phyloP scores from a whole-genome alignment of 495 filamentous ascomycete genomes.

The Penicillium paxilli region DNA sequence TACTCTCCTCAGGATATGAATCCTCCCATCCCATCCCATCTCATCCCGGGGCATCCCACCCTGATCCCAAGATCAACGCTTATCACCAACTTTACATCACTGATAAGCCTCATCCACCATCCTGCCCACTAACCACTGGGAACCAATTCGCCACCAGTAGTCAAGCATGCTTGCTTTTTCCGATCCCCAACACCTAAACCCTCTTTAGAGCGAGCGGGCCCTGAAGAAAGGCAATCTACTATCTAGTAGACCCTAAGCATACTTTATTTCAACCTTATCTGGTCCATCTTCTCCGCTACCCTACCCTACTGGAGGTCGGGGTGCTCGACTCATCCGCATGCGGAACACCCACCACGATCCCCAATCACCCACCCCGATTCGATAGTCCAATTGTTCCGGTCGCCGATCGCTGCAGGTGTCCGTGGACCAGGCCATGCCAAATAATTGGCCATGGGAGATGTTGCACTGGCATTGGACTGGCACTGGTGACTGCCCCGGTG shows the following conservation, averaged over 20 bases:
- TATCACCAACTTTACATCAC: background rate
- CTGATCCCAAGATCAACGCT: background rate
- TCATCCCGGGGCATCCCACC: background rate
- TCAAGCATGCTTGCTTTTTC: conserved; percentile 17
- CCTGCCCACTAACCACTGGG: too few species aligned
- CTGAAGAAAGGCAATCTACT: conserved; percentile 8
- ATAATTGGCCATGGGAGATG: too few species aligned
- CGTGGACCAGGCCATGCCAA: too few species aligned
- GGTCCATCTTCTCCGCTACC: too few species aligned
- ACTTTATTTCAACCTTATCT: conserved; percentile 20
- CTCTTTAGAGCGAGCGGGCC: conserved; percentile 4
- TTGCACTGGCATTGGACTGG: too few species aligned
- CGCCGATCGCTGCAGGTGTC: background rate
- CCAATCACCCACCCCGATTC: background rate
- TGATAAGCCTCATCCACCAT: background rate
- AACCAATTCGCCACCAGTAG: background rate
- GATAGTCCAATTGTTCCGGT: background rate
- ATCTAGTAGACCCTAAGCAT: too few species aligned
- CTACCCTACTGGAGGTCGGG: background rate
- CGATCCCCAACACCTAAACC: conserved; percentile 4
- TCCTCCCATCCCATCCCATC: background rate
- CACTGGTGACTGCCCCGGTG: background rate
- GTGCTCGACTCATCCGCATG: background rate
- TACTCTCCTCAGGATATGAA: too few species aligned
- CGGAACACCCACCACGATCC: background rate